Conservation (phyloP, 2,329 filamentous ascomycete species). For the Tolypocladium guangdongense region DNA sequence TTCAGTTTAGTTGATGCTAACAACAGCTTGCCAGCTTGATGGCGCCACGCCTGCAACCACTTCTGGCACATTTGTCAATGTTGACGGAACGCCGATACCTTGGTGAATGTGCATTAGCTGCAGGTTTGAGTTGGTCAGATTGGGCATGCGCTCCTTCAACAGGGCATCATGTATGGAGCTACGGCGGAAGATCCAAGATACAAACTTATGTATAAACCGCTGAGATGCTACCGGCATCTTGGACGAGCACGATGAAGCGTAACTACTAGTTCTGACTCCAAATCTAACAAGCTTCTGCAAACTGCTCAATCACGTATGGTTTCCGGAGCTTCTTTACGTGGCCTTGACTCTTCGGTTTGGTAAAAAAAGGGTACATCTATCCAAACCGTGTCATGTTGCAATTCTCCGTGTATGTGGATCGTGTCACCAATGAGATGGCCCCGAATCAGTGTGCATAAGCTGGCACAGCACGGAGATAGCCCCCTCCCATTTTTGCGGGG, state of each 20-base stretch:
- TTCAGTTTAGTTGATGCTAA: not conserved
- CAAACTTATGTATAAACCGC: too few relatives aligned
- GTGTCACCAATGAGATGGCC: not conserved
- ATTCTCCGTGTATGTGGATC: not conserved
- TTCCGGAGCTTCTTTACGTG: not conserved
- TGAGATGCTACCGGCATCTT: too few relatives aligned
- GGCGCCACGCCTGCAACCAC: not conserved
- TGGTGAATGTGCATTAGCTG: not conserved
- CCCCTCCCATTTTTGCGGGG: not conserved
- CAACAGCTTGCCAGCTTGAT: not conserved
- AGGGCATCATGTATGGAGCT: too few relatives aligned
- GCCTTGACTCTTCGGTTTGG: too few relatives aligned
- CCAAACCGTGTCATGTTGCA: not conserved
- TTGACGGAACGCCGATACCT: not conserved
- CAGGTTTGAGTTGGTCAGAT: too few relatives aligned
- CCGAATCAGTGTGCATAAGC: not conserved
- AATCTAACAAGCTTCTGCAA: not conserved
- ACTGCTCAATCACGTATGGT: too few relatives aligned
- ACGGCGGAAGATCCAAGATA: not conserved
- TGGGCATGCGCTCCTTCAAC: too few relatives aligned
- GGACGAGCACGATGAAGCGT: not conserved
- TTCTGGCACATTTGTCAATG: not conserved
- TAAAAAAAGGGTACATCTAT: not conserved
- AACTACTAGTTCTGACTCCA: not conserved
- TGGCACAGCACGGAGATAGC: not conserved